Percentiles rank a stretch among this genome's conserved stretches.
Evolutionary conservation across 192 early-diverging fungal species (phyloP).

Genomic region (Coemansia sp.): DNA sequence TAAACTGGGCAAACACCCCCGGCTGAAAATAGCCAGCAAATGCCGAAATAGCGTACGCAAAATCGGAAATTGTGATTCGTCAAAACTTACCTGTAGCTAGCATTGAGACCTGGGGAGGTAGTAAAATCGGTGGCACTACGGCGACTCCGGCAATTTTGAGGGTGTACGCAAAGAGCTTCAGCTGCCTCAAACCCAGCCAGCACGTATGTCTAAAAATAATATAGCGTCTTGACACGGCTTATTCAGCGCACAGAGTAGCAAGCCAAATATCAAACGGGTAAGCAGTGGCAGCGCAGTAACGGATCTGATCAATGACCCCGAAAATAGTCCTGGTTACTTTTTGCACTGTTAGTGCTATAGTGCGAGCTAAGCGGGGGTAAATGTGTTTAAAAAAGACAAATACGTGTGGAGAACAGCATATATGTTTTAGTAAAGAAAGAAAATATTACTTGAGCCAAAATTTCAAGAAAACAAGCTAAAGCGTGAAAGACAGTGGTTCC

Average conservation of each 20-base stretch:
- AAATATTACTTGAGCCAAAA: not conserved
- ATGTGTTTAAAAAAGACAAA: slow-evolving; percentile 1
- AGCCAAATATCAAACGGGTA: not conserved
- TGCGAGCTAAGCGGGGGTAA: not conserved
- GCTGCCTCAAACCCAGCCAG: not conserved
- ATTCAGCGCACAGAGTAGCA: not conserved
- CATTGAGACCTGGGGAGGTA: not conserved
- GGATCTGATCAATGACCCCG: slow-evolving; percentile 2
- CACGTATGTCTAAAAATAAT: slow-evolving; percentile 11
- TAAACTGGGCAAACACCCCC: not conserved
- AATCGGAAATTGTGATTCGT: not conserved
- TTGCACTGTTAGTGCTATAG: not conserved
- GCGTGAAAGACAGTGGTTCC: not conserved
- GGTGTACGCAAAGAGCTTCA: not conserved
- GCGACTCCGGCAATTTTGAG: not conserved
- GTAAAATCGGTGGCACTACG: not conserved
- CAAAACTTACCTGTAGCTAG: slow-evolving; percentile 7
- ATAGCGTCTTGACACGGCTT: not conserved
- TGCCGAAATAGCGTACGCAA: slow-evolving; percentile 20
- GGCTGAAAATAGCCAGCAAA: slow-evolving; percentile 33
- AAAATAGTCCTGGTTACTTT: slow-evolving; percentile 1
- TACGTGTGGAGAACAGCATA: slow-evolving; percentile 1
- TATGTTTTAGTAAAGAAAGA: not conserved
- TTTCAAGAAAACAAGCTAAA: not conserved
- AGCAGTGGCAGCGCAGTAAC: slow-evolving; percentile 4